Evolutionary conservation across 2,329 filamentous ascomycete genomes (phyloP).

Genomic region (Calonectria honghensis): DNA sequence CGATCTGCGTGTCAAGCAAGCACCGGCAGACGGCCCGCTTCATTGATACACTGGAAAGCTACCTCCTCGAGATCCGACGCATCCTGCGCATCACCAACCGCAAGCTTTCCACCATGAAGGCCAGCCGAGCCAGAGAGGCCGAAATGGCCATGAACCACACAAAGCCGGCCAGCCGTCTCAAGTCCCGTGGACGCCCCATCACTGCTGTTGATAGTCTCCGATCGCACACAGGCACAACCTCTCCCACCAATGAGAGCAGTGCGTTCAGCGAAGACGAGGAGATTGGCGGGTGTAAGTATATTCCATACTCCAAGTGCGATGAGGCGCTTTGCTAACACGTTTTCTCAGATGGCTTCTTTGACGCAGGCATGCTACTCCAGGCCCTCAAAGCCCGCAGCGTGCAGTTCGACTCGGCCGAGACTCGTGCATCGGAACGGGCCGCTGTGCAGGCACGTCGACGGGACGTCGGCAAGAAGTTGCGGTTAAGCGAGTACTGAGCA

Average conservation of each 20-base stretch:
- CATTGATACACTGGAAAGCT: constrained; percentile 91
- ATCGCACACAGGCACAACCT: constrained; percentile 70
- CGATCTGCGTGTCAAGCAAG: constrained; percentile 94
- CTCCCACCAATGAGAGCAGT: constrained; percentile 81
- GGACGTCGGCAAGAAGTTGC: constrained; percentile 84
- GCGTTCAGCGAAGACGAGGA: constrained; percentile 89
- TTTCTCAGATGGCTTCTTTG: constrained; percentile 93
- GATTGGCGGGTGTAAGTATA: constrained; percentile 90
- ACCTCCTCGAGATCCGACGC: constrained; percentile 92
- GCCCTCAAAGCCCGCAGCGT: constrained; percentile 85
- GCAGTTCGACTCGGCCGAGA: constrained; percentile 69
- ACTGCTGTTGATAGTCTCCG: constrained; percentile 71
- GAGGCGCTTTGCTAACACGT: constrained; percentile 52
- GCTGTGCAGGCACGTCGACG: constrained; percentile 75
- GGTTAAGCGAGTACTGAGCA: constrained; percentile 79
- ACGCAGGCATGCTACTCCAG: constrained; percentile 94
- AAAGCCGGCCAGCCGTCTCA: constrained; percentile 70
- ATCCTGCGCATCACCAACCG: constrained; percentile 82
- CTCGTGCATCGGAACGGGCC: constrained; percentile 75
- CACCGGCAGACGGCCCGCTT: constrained; percentile 95
- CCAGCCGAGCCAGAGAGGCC: constrained; percentile 73
- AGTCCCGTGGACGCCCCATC: constrained; percentile 84
- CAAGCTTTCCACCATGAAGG: constrained; percentile 64
- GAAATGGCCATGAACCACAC: constrained; percentile 61
- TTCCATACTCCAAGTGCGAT: not conserved